These are phyloP conservation scores for Amphichorda felina DNA, from an alignment of 2,329 filamentous ascomycete genomes.

Conservation along the genomic window DNA sequence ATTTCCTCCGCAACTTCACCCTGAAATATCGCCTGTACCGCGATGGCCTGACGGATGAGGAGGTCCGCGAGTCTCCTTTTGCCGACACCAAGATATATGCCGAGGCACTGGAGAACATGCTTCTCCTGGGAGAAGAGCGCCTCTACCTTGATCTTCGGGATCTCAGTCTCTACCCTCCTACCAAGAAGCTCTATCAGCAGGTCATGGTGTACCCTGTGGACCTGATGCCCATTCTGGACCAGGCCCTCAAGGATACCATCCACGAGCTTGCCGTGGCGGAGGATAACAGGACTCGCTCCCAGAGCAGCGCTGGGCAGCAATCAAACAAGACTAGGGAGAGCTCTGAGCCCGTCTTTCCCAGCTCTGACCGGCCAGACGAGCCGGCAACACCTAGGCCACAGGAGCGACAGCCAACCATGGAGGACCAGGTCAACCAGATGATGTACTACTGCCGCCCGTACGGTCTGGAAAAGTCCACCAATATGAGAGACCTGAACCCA, in stretches of 20 bases:
- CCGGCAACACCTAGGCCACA: conserved; percentile 30
- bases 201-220: conserved; percentile 89
- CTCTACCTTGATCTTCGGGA: conserved; percentile 85
- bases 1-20: conserved; percentile 85
- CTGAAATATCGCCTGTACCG: conserved; percentile 89
- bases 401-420: conserved; percentile 45
- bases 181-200: conserved; percentile 90
- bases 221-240: conserved; percentile 94
- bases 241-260: conserved; percentile 86
- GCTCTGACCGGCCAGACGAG: conserved; percentile 58
- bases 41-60: conserved; percentile 69
- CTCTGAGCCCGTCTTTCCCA: conserved; percentile 67
- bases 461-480: conserved; percentile 75
- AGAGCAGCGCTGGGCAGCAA: conserved; percentile 37
- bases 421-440: conserved; percentile 69
- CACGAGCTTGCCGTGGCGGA: conserved; percentile 76
- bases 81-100: conserved; percentile 75
- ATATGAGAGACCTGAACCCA: conserved; percentile 88
- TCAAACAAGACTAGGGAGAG: conserved; percentile 41
- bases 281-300: conserved; percentile 55
- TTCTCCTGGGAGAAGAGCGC: conserved; percentile 70
- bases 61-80: conserved; percentile 57
- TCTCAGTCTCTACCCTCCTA: conserved; percentile 84
- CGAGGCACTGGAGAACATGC: conserved; percentile 80
- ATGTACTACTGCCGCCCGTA: conserved; percentile 83